Evolutionary conservation across 495 filamentous ascomycete species (phyloP), one percentile per base, ranked within the genome.

Genomic region (Penicillium nucicola): DNA sequence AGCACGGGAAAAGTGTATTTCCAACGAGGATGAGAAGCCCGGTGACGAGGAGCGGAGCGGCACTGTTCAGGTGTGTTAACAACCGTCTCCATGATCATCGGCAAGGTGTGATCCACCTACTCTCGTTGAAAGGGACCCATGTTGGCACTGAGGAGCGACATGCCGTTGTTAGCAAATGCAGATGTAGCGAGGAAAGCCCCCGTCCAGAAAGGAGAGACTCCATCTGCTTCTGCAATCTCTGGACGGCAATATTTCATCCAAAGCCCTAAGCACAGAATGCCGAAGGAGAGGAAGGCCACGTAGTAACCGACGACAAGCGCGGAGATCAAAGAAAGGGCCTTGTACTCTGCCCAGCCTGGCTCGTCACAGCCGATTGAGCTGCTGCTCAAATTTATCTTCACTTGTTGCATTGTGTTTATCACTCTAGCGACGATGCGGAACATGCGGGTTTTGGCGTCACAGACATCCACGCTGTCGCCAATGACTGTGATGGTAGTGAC

Each of bases 81-180:
- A 57, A 39, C 42, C 10, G 30, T 23, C 5, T 34, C 37, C 5
- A 35, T 3, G n/a, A 31, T 32, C 8, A 17, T 11, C 19, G 4
- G n/a, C 5, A 10, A 14, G 10, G 15, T 15, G 23, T 14, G 23
- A 6, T 8, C 4, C 30, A 45, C 57, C 34, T 53, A 72, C 68
- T 60, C 61, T 25, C 53, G 64, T 37, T 75, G 70, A 15, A 70
- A 62, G 13, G 68, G 62, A 15, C 58, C 75, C 84, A 95, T 90
- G 51, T 92, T 93, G 14, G 80, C 74, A 66, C 92, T 87, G 32
- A 95, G 69, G 23, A 95, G 79, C 15, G 81, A 83, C 89, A 96
- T 91, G 12, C 90, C 90, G n/a, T 79, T 84, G 62, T 93, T 95
- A 47, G 84, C 88, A 62, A 96, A 92, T 6, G 88, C 87, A 42